These are phyloP conservation scores for Pseudopyrenochaeta lycopersici DNA, from an alignment of 2,329 filamentous ascomycete species.

Conservation along the genomic window DNA sequence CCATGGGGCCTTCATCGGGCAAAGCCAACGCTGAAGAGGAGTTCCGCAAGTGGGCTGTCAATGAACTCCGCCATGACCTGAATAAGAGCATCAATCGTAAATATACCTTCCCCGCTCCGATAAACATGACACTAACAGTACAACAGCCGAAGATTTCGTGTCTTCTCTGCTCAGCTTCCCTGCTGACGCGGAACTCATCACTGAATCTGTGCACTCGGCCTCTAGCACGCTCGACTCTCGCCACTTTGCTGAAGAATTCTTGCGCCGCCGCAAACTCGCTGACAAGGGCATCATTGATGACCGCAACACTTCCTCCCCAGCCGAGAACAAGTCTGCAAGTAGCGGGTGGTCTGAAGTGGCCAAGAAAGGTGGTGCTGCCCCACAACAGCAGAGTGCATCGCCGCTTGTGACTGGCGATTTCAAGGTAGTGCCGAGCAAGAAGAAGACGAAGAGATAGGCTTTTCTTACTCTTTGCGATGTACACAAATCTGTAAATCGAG, in stretches of 20 bases:
- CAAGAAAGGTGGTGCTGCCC: slow-evolving; percentile 82
- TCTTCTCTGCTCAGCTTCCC: slow-evolving; percentile 78
- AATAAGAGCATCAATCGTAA: slow-evolving; percentile 73
- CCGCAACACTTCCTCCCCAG: slow-evolving; percentile 63
- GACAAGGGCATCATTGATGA: slow-evolving; percentile 90
- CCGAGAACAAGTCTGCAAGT: slow-evolving; percentile 52
- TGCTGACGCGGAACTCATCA: slow-evolving; percentile 80
- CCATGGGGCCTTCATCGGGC: slow-evolving; percentile 53
- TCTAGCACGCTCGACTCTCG: slow-evolving; percentile 91
- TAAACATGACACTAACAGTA: slow-evolving; percentile 22
- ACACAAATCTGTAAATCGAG: background rate
- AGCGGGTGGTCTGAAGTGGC: slow-evolving; percentile 97
- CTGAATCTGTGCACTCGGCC: slow-evolving; percentile 86
- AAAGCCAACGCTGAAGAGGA: slow-evolving; percentile 80
- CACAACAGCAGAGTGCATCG: slow-evolving; percentile 38
- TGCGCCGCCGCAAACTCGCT: slow-evolving; percentile 90
- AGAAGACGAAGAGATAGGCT: slow-evolving; percentile 71
- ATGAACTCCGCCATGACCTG: slow-evolving; percentile 78
- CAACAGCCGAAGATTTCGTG: slow-evolving; percentile 80
- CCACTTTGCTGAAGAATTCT: slow-evolving; percentile 93
- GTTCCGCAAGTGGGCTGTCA: slow-evolving; percentile 90
- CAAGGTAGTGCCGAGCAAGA: slow-evolving; percentile 90
- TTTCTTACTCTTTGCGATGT: background rate
- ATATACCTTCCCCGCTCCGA: slow-evolving; percentile 22
- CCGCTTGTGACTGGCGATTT: slow-evolving; percentile 69